Evolutionary conservation across 2,329 filamentous ascomycete genomes (phyloP), one percentile per base, ranked within the genome.

Genomic region (Cercospora sp.): DNA sequence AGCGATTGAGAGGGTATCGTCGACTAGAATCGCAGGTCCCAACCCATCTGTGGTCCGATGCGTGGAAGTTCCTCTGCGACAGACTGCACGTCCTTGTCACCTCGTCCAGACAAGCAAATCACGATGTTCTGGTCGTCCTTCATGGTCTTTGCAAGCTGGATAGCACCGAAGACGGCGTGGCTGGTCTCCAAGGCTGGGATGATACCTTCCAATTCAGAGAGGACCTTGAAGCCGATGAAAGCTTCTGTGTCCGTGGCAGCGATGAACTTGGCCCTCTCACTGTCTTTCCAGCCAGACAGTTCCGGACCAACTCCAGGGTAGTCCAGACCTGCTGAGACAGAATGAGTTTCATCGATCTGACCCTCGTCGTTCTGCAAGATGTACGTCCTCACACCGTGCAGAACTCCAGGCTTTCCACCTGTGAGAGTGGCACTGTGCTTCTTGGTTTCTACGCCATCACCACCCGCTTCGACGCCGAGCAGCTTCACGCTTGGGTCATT

Each of bases 21-120:
- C 1, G 18, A 20, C 42, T 75, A 77, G 67, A 77, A 89, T 70
- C 87, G 83, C 80, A 89, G 75, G 77, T 89, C 87, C 87, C 87
- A 90, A 59, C 85, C 93, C 80, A 99, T 98, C 84, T 91, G 85
- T 7, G 95, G 95, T 0, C 95, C 94, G 70, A 99, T 80, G 73
- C 86, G 91, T 18, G 94, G 94, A 77, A 99, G 82, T 82, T 96
- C 93, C 77, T 99, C 94, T 0, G 95, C 95, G 62, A 99, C 94
- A 76, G 92, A 96, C 87, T 99, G 94, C 67, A 99, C 95, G 78
- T 99, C 95, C 88, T 99, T 99, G 81, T 99, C 95, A 70, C 95
- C 95, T 74, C 95, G 86, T 8, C 95, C 95, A 77, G 91, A 96
- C 42, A 99, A 80, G 81, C 94, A 98, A 70, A 99, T 94, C 68